Evolutionary conservation across 2,329 filamentous ascomycete species (phyloP).

Genomic region (Fusarium annulatum): DNA sequence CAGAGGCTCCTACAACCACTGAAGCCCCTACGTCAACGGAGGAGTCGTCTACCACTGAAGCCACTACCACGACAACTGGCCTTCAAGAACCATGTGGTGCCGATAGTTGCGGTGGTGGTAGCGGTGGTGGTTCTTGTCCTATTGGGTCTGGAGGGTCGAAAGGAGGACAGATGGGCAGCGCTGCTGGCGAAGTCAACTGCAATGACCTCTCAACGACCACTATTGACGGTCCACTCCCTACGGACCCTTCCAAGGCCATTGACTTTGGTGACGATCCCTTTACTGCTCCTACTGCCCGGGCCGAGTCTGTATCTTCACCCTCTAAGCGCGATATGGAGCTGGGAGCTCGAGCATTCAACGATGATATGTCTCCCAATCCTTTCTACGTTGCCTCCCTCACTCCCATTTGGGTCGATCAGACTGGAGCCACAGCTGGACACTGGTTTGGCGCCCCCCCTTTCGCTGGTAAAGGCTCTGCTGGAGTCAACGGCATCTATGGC

Average conservation of each 20-base stretch:
- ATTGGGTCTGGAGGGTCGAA: conserved; percentile 14
- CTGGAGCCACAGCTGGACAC: conserved; percentile 11
- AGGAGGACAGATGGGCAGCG: conserved; percentile 9
- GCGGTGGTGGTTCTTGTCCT: conserved; percentile 15
- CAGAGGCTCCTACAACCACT: background rate
- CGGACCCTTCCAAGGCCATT: background rate
- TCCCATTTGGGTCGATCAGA: conserved; percentile 27
- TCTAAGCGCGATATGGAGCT: background rate
- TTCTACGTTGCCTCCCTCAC: conserved; percentile 13
- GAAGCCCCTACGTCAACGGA: background rate
- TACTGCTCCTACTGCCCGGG: background rate
- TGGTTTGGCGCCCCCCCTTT: conserved; percentile 9
- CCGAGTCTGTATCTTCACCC: background rate
- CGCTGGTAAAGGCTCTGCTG: conserved; percentile 8
- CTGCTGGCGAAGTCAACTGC: conserved; percentile 2
- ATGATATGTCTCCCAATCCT: conserved; percentile 21
- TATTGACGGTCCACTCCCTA: conserved; percentile 17
- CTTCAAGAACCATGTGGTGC: conserved; percentile 15
- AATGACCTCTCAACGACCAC: conserved; percentile 18
- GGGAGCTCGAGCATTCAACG: background rate
- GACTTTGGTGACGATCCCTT: conserved; percentile 5
- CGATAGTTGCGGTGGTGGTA: conserved; percentile 18
- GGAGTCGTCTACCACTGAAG: conserved; percentile 27
- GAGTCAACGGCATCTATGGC: conserved; percentile 39
- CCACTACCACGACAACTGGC: conserved; percentile 5